Conservation (phyloP, 305 asterid genomes). For the Ajuga reptans region DNA sequence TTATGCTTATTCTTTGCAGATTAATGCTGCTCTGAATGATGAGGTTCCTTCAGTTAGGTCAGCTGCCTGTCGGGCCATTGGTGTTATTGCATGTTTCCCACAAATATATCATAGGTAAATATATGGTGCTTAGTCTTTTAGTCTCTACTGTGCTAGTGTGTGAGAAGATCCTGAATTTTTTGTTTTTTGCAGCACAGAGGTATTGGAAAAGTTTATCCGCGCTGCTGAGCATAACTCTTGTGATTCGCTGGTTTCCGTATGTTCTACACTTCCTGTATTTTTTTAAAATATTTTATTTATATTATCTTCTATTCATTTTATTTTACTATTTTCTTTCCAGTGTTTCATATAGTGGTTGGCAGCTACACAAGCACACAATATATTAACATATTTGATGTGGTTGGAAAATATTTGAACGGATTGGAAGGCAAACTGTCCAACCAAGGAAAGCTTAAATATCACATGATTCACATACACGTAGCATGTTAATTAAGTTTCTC, state of each 20-base stretch:
- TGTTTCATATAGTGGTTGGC: background rate
- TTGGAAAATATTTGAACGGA: background rate
- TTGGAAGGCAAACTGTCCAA: background rate
- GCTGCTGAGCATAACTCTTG: conserved; percentile 53
- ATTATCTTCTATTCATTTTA: background rate
- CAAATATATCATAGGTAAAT: conserved; percentile 63
- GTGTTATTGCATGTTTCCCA: conserved; percentile 81
- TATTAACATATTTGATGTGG: background rate
- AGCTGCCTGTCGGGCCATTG: conserved; percentile 96
- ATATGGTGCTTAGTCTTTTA: conserved; percentile 10
- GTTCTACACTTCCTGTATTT: conserved; percentile 16
- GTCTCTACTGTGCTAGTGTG: conserved; percentile 3
- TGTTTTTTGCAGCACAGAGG: conserved; percentile 41
- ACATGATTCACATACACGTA: background rate
- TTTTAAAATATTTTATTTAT: background rate
- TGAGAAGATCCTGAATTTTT: conserved; percentile 14
- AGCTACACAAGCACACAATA: background rate
- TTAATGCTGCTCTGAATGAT: conserved; percentile 57
- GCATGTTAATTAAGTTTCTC: background rate
- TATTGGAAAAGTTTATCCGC: conserved; percentile 59
- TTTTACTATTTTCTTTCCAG: background rate
- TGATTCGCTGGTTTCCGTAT: conserved; percentile 67
- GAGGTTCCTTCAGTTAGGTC: conserved; percentile 78
- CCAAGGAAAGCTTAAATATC: background rate
- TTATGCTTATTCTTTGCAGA: conserved; percentile 37